Evolutionary conservation across 495 filamentous ascomycete species (phyloP), one percentile per base, ranked within the genome.

Genomic region (Trichoderma asperelloides): DNA sequence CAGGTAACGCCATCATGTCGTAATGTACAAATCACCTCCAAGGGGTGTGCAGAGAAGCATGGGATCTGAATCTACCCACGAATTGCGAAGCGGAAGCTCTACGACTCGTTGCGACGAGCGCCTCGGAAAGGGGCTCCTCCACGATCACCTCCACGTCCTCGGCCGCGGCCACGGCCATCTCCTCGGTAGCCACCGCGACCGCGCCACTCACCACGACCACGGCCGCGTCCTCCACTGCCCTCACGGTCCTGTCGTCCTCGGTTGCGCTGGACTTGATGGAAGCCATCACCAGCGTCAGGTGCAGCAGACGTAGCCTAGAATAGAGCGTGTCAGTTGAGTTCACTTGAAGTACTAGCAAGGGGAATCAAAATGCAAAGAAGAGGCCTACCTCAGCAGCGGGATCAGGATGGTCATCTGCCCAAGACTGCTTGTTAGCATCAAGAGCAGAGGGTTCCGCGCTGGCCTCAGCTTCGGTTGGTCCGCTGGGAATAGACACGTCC

Each of bases 401-500:
- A 51, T 83, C 80, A 21, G 84, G 83, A 65, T 86, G 81, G 49
- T 89, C 87, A 70, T 91, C 87, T n/a, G 88, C 87, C 85, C 87
- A 90, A 73, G 85, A 86, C 66, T 83, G 81, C n/a, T 79, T 77
- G 67, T 82, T 84, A 65, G 76, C 75, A 40, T 78, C 74, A 27
- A 84, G 79, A 25, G 84, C 86, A 28, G 87, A 82, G 9, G 84
- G 87, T 12, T 86, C 85, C n/a, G 82, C 73, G 21, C 85, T 83
- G 69, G 82, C 88, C 62, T 95, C 92, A 15, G 89, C 89, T 76
- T 96, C 91, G 43, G 85, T 79, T 45, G 90, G 86, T 72, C 82
- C 77, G 67, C 90, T 89, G 49, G 90, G 86, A 51, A 93, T 84
- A 74, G 78, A 74, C 6, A 78, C 75, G 62, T 91, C 85, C 63